phyloP scores from a whole-genome alignment of 2,329 filamentous ascomycete genomes.

The Aspergillus pseudoterreus region DNA sequence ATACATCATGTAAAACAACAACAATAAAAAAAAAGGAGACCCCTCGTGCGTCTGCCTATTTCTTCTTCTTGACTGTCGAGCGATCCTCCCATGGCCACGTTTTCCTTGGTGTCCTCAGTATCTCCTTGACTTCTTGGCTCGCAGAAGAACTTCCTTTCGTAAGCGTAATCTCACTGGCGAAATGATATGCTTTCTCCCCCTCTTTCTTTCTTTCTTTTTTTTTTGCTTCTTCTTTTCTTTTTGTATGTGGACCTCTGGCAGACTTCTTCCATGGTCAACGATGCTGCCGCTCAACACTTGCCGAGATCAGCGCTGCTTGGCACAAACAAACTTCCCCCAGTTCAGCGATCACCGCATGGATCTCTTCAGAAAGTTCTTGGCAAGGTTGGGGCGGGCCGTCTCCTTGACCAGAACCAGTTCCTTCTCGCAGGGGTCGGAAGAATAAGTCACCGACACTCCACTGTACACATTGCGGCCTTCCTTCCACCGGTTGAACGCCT shows the following conservation, averaged over 20 bases:
- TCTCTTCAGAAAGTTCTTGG: conserved; percentile 16
- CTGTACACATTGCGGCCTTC: conserved; percentile 26
- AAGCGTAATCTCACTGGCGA: no score
- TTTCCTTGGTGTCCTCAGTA: neutral
- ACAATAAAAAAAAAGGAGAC: neutral
- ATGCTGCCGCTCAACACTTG: no score
- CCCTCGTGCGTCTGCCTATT: neutral
- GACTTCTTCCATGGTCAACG: neutral
- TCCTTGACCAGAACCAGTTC: conserved; percentile 29
- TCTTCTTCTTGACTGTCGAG: neutral
- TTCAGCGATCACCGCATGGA: conserved; percentile 10
- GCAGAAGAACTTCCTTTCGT: no score
- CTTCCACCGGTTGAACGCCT: conserved; percentile 29
- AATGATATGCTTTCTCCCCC: neutral
- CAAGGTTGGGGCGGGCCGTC: conserved; percentile 11
- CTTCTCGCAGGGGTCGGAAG: conserved; percentile 40
- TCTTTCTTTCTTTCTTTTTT: neutral
- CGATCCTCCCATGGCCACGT: neutral
- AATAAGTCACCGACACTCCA: conserved; percentile 34
- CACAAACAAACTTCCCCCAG: neutral
- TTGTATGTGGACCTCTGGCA: neutral
- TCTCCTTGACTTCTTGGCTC: neutral
- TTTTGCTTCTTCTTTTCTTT: neutral
- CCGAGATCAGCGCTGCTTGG: no score
- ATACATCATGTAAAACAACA: no score